Percentiles rank a stretch among this genome's conserved stretches.
Evolutionary conservation across 805 yeast genomes (phyloP).

Genomic region (Starmerella sp.): DNA sequence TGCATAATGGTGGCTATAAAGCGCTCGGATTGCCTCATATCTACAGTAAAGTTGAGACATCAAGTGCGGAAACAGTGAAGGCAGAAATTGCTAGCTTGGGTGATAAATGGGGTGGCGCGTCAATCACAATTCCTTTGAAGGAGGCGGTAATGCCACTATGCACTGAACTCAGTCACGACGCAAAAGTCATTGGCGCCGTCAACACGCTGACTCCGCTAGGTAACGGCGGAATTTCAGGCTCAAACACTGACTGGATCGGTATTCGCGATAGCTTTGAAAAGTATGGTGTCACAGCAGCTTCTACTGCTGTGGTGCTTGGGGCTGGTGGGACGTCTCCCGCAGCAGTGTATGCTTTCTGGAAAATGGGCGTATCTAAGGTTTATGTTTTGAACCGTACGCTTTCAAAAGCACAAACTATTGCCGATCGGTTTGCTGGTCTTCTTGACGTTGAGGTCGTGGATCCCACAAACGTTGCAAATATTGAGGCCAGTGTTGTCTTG

Average conservation of each 20-base stretch:
- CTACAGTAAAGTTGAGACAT: conserved; percentile 59
- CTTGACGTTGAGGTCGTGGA: conserved; percentile 42
- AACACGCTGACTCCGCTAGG: conserved; percentile 66
- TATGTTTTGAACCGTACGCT: conserved; percentile 73
- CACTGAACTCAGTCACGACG: conserved; percentile 61
- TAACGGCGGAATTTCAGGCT: conserved; percentile 48
- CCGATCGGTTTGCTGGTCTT: conserved; percentile 43
- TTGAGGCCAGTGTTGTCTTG: conserved; percentile 36
- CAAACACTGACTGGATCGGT: conserved; percentile 95
- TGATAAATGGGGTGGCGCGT: conserved; percentile 75
- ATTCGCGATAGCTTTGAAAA: conserved; percentile 54
- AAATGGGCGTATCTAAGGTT: conserved; percentile 66
- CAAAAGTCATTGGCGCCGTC: conserved; percentile 79
- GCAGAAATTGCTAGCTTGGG: conserved; percentile 38
- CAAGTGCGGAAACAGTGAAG: conserved; percentile 46
- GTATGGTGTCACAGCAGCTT: conserved; percentile 41
- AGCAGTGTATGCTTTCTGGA: conserved; percentile 73
- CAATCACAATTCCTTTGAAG: conserved; percentile 90
- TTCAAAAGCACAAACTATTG: conserved; percentile 50
- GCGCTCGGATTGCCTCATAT: conserved; percentile 66
- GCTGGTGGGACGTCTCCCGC: conserved; percentile 98
- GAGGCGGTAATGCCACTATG: conserved; percentile 61
- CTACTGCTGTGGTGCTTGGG: conserved; percentile 71
- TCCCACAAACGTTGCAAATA: conserved; percentile 37
- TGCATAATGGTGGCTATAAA: conserved; percentile 72